These are phyloP conservation scores for Ophiostoma novo-ulmi DNA, from an alignment of 2,329 filamentous ascomycete species.

Conservation along the genomic window DNA sequence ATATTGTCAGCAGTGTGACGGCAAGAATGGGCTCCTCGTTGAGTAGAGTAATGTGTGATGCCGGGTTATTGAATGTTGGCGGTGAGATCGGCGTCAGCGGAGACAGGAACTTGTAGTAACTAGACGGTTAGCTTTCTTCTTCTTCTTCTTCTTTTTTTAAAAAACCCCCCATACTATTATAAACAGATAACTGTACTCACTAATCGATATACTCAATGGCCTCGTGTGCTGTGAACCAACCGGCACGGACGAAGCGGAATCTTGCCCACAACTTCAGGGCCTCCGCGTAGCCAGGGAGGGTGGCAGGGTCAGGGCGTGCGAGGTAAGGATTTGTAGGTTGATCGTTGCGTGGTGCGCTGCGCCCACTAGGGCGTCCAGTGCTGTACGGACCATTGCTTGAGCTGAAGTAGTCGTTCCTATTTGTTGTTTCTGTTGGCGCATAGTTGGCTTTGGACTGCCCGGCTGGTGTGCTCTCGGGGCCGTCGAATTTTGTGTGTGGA, in stretches of 20 bases:
- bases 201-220: constrained; percentile 93
- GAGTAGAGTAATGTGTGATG: constrained; percentile 71
- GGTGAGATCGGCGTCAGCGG: constrained; percentile 91
- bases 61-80: constrained; percentile 79
- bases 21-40: constrained; percentile 89
- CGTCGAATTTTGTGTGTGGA: constrained; percentile 21
- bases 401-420: constrained; percentile 5
- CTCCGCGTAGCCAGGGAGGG: constrained; percentile 56
- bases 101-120: constrained; percentile 86
- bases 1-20: constrained; percentile 84
- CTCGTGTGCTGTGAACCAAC: constrained; percentile 92
- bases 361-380: constrained; percentile 26
- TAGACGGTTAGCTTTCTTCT: constrained; percentile 32
- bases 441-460: constrained; percentile 7
- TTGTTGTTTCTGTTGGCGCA: not conserved
- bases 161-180: not conserved
- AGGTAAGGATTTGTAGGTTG: constrained; percentile 44
- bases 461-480: constrained; percentile 2
- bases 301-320: constrained; percentile 34
- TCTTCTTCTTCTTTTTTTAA: not conserved
- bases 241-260: constrained; percentile 90
- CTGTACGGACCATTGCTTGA: constrained; percentile 24
- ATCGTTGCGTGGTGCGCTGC: constrained; percentile 29
- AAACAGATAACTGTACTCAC: constrained; percentile 42
- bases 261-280: constrained; percentile 84